These are phyloP conservation scores for Suillus lakei DNA, from an alignment of 768 basidiomycete species.

Conservation along the genomic window DNA sequence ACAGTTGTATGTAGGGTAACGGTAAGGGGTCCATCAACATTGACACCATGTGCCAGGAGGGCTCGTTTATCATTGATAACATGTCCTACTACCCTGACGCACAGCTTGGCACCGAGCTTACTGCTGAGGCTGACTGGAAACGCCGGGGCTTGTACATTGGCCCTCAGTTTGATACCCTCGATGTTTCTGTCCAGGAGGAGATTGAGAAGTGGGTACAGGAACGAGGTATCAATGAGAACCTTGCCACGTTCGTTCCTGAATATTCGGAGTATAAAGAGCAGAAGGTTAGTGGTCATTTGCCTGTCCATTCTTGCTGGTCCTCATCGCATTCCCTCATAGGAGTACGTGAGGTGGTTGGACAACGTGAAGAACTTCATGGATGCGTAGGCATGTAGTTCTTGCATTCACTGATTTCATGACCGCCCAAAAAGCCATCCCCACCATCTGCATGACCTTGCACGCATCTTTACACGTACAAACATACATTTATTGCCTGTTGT, in stretches of 20 bases:
- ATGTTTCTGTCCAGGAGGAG: conserved; percentile 85
- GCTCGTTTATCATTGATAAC: conserved; percentile 85
- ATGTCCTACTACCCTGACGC: conserved; percentile 82
- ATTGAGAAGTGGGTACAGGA: conserved; percentile 91
- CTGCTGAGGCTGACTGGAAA: conserved; percentile 93
- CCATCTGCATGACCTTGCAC: conserved; percentile 10
- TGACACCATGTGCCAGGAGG: conserved; percentile 81
- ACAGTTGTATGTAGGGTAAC: conserved; percentile 41
- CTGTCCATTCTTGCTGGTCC: conserved; percentile 8
- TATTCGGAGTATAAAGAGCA: conserved; percentile 93
- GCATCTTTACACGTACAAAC: conserved; percentile 15
- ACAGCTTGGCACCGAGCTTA: conserved; percentile 73
- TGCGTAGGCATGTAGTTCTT: conserved; percentile 37
- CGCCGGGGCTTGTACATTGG: conserved; percentile 92
- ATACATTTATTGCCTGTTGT: conserved; percentile 17
- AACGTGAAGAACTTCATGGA: conserved; percentile 86
- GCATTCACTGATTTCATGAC: conserved; percentile 1
- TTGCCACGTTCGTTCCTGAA: conserved; percentile 88
- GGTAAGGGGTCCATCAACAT: conserved; percentile 73
- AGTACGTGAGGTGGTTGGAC: conserved; percentile 90
- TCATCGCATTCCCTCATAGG: conserved; percentile 49
- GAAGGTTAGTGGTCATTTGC: conserved; percentile 57
- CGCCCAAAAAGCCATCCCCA: neutral
- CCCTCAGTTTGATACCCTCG: conserved; percentile 92
- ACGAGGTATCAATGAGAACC: conserved; percentile 81